Percentiles rank a stretch among this genome's conserved stretches.
phyloP scores from a whole-genome alignment of 805 yeast species.

The Ogataea parapolymorpha region DNA sequence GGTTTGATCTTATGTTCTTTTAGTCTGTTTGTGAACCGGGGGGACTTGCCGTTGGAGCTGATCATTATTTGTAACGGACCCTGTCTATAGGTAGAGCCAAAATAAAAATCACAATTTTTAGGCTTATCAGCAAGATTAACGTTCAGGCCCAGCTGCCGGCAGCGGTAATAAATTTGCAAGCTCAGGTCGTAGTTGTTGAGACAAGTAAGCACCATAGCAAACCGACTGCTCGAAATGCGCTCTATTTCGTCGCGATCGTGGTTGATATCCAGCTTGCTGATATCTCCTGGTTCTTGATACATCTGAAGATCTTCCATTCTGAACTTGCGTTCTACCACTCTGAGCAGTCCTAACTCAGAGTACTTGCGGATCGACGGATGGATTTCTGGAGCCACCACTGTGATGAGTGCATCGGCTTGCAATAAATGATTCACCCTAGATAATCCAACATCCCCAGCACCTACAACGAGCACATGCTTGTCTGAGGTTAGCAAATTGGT shows the following conservation, averaged over 20 bases:
- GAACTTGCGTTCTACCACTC: conserved; percentile 45
- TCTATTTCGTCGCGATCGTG: conserved; percentile 34
- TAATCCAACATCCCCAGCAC: conserved; percentile 76
- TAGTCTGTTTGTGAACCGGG: conserved; percentile 61
- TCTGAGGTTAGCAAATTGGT: conserved; percentile 24
- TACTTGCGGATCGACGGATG: conserved; percentile 35
- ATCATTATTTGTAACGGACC: conserved; percentile 79
- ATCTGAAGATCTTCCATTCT: conserved; percentile 44
- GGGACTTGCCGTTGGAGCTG: conserved; percentile 79
- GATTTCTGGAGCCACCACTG: conserved; percentile 52
- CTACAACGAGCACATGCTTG: conserved; percentile 66
- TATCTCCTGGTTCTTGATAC: conserved; percentile 35
- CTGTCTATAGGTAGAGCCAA: conserved; percentile 71
- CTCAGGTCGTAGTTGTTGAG: conserved; percentile 67
- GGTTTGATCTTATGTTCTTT: conserved; percentile 54
- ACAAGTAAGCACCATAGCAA: conserved; percentile 70
- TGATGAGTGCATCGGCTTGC: conserved; percentile 66
- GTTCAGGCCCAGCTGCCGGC: conserved; percentile 45
- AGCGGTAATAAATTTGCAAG: conserved; percentile 50
- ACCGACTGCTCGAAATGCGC: conserved; percentile 38
- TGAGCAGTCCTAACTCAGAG: conserved; percentile 39
- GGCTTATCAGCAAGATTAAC: conserved; percentile 87
- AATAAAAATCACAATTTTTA: conserved; percentile 78
- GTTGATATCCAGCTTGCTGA: conserved; percentile 23
- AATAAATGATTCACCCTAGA: conserved; percentile 65